phyloP scores from a whole-genome alignment of 2,329 filamentous ascomycete genomes.

The Graphilbum fragrans region DNA sequence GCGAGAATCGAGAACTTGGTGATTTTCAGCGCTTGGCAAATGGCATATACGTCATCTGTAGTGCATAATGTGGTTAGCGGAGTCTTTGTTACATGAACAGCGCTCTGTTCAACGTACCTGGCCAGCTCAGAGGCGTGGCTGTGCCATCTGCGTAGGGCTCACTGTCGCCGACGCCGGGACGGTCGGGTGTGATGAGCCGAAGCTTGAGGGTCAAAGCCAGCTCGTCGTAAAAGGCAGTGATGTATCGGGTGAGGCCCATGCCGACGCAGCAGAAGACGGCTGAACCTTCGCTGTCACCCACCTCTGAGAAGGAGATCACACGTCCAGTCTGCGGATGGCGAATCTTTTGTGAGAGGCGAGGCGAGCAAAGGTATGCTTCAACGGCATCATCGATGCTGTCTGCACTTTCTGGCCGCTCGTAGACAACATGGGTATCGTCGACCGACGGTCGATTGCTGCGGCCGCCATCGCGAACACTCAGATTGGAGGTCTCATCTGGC shows the following conservation, averaged over 20 bases:
- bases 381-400: slow-evolving; percentile 88
- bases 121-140: slow-evolving; percentile 84
- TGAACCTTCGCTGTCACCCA: slow-evolving; percentile 82
- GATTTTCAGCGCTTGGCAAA: slow-evolving; percentile 84
- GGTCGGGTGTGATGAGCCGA: slow-evolving; percentile 83
- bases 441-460: slow-evolving; percentile 12
- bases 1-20: slow-evolving; percentile 93
- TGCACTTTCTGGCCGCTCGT: slow-evolving; percentile 64
- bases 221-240: slow-evolving; percentile 96
- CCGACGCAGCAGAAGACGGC: slow-evolving; percentile 95
- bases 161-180: slow-evolving; percentile 87
- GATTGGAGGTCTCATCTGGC: slow-evolving; percentile 19
- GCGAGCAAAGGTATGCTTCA: slow-evolving; percentile 69
- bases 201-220: slow-evolving; percentile 79
- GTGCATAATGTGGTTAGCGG: slow-evolving; percentile 18
- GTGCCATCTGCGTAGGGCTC: slow-evolving; percentile 72
- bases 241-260: slow-evolving; percentile 92
- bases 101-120: too few relatives aligned
- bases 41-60: slow-evolving; percentile 75
- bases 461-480: slow-evolving; percentile 19
- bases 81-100: too few relatives aligned
- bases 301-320: slow-evolving; percentile 89
- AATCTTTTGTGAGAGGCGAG: slow-evolving; percentile 79
- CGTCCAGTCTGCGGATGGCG: slow-evolving; percentile 75
- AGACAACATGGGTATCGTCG: slow-evolving; percentile 27